A percentile compares a stretch with the other conserved stretches of the same genome.
Evolutionary conservation across 108 stramenopile genomes (phyloP).

Genomic region (Pinguiococcus pyrenoidosus): DNA sequence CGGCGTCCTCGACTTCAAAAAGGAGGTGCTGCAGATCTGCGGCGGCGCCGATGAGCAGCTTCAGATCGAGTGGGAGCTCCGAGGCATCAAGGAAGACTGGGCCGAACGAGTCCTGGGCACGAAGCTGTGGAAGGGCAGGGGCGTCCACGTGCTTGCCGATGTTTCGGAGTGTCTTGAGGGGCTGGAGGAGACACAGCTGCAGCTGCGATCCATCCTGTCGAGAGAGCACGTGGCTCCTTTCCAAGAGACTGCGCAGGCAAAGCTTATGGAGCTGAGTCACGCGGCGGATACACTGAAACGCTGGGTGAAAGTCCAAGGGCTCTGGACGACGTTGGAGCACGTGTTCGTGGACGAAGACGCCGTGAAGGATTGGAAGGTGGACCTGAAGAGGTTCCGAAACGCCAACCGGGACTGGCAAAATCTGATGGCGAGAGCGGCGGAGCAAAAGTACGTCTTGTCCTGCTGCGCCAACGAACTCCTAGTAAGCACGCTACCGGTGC

Average conservation of each 20-base stretch:
- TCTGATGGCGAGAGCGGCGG: conserved; percentile 37
- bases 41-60: conserved; percentile 52
- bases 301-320: conserved; percentile 46
- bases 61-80: conserved; percentile 37
- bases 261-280: conserved; percentile 39
- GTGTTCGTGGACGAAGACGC: conserved; percentile 55
- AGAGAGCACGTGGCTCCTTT: conserved; percentile 37
- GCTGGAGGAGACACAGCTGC: conserved; percentile 49
- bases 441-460: conserved; percentile 17
- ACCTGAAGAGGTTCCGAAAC: conserved; percentile 50
- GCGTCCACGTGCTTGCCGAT: conserved; percentile 15
- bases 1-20: conserved; percentile 22
- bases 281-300: conserved; percentile 46
- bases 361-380: conserved; percentile 50
- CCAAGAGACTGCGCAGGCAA: conserved; percentile 19
- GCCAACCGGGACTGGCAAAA: conserved; percentile 51
- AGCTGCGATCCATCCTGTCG: conserved; percentile 37
- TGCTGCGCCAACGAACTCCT: conserved; percentile 45
- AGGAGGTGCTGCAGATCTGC: conserved; percentile 35
- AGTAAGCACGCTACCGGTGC: conserved; percentile 38
- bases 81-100: conserved; percentile 39
- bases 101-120: conserved; percentile 25
- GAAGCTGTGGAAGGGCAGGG: conserved; percentile 34
- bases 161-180: conserved; percentile 37
- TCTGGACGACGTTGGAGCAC: conserved; percentile 48